Conservation (phyloP, 1,284 basidiomycete genomes). For the Mixia osmundae region DNA sequence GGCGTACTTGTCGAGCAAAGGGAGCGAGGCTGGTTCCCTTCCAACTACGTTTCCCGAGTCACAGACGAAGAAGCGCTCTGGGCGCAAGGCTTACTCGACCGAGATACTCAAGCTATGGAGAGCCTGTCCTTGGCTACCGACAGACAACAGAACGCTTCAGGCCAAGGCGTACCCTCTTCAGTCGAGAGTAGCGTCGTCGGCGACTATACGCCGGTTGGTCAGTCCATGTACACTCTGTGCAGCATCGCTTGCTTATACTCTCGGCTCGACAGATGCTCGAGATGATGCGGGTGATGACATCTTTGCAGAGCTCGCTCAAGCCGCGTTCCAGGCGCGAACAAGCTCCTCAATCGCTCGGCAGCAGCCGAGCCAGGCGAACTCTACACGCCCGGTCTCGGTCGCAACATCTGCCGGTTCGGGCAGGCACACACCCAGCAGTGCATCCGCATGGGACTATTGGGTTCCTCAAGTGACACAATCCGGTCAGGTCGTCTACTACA, state of each 20-base stretch:
- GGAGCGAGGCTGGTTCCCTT: conserved; percentile 1
- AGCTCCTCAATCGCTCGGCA: not conserved
- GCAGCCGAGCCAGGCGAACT: conserved; percentile 2
- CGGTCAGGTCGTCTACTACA: conserved; percentile 69
- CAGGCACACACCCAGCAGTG: not conserved
- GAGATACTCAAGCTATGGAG: not conserved
- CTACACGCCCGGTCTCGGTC: not conserved
- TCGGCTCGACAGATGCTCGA: not conserved
- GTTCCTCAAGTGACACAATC: conserved; percentile 13
- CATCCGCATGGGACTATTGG: conserved; percentile 15
- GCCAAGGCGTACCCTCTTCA: not conserved
- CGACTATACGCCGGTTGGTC: not conserved
- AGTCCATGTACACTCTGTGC: not conserved
- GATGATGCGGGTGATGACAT: conserved; percentile 10
- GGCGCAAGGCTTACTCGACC: conserved; percentile 1
- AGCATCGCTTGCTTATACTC: not conserved
- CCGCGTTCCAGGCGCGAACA: conserved; percentile 8
- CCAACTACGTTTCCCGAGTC: conserved; percentile 1
- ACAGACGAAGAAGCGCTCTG: conserved; percentile 1
- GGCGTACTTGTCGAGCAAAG: not conserved
- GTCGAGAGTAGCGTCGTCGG: not conserved
- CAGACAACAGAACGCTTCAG: not conserved
- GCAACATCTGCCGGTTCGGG: not conserved
- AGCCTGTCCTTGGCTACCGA: not conserved
- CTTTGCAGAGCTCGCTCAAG: conserved; percentile 17